A percentile compares a stretch with the other conserved stretches of the same genome.
These are phyloP conservation scores for Discostella pseudostelligera DNA, from an alignment of 108 stramenopile species.

Conservation along the genomic window DNA sequence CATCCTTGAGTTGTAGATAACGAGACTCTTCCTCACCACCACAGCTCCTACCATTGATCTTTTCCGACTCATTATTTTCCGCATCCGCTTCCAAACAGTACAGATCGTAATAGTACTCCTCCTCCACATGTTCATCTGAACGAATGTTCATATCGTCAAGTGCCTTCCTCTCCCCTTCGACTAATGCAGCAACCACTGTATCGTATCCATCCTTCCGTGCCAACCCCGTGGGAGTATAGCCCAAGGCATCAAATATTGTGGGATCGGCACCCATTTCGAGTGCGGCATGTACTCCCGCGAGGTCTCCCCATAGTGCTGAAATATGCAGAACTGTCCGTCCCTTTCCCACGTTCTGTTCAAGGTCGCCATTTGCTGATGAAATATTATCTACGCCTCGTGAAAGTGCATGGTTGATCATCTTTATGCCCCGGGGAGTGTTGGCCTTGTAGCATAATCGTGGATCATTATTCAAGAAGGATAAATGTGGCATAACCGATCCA, in stretches of 20 bases:
- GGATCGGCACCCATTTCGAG: constrained; percentile 40
- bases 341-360: constrained; percentile 7
- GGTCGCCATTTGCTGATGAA: no score
- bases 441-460: constrained; percentile 19
- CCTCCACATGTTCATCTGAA: constrained; percentile 5
- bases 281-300: constrained; percentile 20
- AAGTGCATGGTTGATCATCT: constrained; percentile 30
- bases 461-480: constrained; percentile 33
- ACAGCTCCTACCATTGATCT: no score
- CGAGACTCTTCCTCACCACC: neutral
- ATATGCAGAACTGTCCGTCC: constrained; percentile 38
- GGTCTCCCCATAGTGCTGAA: constrained; percentile 43
- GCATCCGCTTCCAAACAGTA: constrained; percentile 34
- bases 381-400: neutral
- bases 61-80: neutral
- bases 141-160: neutral
- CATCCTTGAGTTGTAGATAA: neutral
- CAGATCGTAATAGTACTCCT: constrained; percentile 43
- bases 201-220: constrained; percentile 21
- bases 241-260: constrained; percentile 25
- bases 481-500: constrained; percentile 31
- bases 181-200: constrained; percentile 9
- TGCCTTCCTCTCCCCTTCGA: constrained; percentile 6
- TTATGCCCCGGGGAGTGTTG: constrained; percentile 9
- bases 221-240: constrained; percentile 21